A percentile compares a stretch with the other conserved stretches of the same genome.
These are phyloP conservation scores for Scedosporium dehoogii DNA, from an alignment of 2,329 filamentous ascomycete species.

Conservation along the genomic window DNA sequence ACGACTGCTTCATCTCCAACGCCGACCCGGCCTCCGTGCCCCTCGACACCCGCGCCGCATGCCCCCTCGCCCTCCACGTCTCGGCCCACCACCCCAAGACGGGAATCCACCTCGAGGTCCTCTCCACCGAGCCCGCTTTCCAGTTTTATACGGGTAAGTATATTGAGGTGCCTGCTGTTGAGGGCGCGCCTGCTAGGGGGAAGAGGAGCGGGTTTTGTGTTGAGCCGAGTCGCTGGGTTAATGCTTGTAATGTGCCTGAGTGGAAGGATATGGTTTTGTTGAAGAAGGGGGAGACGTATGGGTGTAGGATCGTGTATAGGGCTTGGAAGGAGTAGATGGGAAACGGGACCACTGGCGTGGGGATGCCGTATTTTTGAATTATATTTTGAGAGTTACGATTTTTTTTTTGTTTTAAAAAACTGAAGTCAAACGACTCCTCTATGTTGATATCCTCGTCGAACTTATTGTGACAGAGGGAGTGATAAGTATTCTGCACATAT, in stretches of 20 bases:
- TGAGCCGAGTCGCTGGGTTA: conserved; percentile 84
- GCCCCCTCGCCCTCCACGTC: conserved; percentile 57
- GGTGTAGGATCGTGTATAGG: conserved; percentile 71
- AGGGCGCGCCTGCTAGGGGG: conserved; percentile 52
- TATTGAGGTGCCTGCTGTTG: conserved; percentile 63
- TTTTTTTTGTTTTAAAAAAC: neutral
- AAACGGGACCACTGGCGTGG: neutral
- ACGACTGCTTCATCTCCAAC: conserved; percentile 83
- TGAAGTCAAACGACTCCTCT: neutral
- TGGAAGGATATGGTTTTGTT: conserved; percentile 73
- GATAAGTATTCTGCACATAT: neutral
- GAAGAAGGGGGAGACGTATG: conserved; percentile 78
- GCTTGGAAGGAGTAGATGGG: conserved; percentile 61
- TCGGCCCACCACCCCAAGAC: conserved; percentile 64
- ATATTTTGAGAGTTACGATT: neutral
- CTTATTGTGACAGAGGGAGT: neutral
- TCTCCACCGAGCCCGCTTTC: conserved; percentile 90
- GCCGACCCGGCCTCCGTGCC: conserved; percentile 48
- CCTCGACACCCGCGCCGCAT: conserved; percentile 50
- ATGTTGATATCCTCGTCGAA: neutral
- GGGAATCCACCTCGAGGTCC: conserved; percentile 73
- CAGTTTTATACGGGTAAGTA: conserved; percentile 92
- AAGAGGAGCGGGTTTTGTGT: conserved; percentile 76
- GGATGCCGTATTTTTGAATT: neutral
- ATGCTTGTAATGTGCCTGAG: conserved; percentile 71